Evolutionary conservation across 768 basidiomycete species (phyloP).

Genomic region (Megacollybia marginata): DNA sequence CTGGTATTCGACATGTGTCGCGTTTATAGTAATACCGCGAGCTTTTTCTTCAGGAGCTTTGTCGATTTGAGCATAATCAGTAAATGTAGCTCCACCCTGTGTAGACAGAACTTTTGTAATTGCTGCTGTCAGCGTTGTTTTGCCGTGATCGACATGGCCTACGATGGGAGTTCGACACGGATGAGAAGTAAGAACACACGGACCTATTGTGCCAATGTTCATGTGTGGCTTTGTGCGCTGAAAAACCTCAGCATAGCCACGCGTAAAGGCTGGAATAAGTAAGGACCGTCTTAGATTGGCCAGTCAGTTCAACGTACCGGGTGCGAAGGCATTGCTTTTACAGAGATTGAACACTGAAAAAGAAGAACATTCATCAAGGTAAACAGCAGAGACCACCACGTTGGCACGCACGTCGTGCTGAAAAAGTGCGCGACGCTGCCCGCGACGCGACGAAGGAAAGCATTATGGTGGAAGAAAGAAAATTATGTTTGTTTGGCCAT

Average conservation of each 20-base stretch:
- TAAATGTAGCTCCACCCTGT: conserved; percentile 74
- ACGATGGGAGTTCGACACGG: not conserved
- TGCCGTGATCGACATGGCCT: conserved; percentile 98
- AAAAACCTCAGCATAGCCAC: conserved; percentile 76
- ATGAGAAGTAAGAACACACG: too few species aligned
- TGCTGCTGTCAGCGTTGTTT: conserved; percentile 93
- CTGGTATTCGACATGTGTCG: conserved; percentile 98
- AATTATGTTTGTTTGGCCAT: conserved; percentile 19
- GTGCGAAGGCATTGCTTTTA: not conserved
- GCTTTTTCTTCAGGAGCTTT: conserved; percentile 99
- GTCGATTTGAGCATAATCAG: conserved; percentile 97
- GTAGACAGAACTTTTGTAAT: conserved; percentile 90
- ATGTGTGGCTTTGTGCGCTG: conserved; percentile 81
- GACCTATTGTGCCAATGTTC: conserved; percentile 94
- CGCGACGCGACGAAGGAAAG: conserved; percentile 45
- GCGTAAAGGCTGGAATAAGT: conserved; percentile 34
- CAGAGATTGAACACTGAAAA: conserved; percentile 30
- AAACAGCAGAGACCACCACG: too few species aligned
- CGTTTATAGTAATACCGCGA: conserved; percentile 99
- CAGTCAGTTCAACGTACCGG: too few species aligned
- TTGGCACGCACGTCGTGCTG: conserved; percentile 33
- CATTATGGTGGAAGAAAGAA: conserved; percentile 26
- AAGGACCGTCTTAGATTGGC: not conserved
- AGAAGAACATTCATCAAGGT: conserved; percentile 16
- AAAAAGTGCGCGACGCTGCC: conserved; percentile 39